A percentile compares a stretch with the other conserved stretches of the same genome.
Conservation (phyloP, 768 basidiomycete genomes). For the Leccinum sublutescens region DNA sequence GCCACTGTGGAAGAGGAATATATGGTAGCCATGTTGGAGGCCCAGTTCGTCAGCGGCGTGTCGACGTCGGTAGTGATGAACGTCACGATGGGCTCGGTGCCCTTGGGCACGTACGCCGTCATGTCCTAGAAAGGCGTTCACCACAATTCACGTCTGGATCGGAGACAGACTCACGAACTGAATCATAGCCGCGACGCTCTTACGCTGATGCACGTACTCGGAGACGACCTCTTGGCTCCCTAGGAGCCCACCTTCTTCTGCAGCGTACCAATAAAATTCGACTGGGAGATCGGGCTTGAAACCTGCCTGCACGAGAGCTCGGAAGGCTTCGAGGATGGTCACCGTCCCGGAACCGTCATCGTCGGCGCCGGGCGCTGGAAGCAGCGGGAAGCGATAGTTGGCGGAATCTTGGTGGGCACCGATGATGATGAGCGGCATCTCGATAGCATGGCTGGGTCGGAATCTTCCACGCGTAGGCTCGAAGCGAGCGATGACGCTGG, state of each 20-base stretch:
- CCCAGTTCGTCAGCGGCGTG: constrained; percentile 43
- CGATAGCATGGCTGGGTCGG: constrained; percentile 5
- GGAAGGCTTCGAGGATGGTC: constrained; percentile 76
- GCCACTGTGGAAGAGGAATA: constrained; percentile 22
- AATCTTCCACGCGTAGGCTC: constrained; percentile 14
- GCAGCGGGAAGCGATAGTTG: constrained; percentile 38
- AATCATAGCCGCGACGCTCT: constrained; percentile 50
- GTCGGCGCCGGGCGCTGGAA: constrained; percentile 49
- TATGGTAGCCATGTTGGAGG: constrained; percentile 34
- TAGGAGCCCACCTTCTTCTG: constrained; percentile 46
- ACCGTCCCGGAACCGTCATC: constrained; percentile 63
- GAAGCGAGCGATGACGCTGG: constrained; percentile 26
- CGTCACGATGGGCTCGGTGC: constrained; percentile 11
- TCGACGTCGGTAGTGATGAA: constrained; percentile 40
- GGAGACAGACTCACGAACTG: constrained; percentile 40
- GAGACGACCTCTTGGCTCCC: constrained; percentile 49
- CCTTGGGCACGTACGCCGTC: constrained; percentile 34
- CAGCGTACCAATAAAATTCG: constrained; percentile 87
- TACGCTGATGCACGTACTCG: constrained; percentile 44
- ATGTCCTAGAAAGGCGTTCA: constrained; percentile 23
- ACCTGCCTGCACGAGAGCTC: constrained; percentile 64
- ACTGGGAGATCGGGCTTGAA: constrained; percentile 64
- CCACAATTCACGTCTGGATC: not conserved
- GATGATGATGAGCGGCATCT: constrained; percentile 36
- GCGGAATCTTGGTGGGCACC: constrained; percentile 46